phyloP scores from a whole-genome alignment of 2,329 filamentous ascomycete genomes.

The Ophiosphaerella korrae region DNA sequence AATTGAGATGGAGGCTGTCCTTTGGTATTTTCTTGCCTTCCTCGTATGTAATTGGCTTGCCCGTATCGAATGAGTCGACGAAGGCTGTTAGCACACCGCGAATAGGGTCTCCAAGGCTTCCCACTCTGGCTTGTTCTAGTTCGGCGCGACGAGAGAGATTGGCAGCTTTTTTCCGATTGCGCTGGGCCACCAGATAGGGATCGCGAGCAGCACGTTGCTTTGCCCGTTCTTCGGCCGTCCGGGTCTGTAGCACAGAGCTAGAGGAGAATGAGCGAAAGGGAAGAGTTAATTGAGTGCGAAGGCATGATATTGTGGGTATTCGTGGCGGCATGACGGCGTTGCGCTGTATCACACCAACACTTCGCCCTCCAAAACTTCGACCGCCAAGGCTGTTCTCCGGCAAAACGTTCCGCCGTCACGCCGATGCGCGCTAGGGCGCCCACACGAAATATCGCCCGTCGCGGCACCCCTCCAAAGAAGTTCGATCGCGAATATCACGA shows the following conservation, averaged over 20 bases:
- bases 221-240: constrained; percentile 48
- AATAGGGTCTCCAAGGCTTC: constrained; percentile 75
- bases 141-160: constrained; percentile 77
- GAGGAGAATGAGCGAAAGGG: constrained; percentile 64
- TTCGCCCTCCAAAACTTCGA: constrained; percentile 4
- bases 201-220: constrained; percentile 71
- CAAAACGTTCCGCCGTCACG: not conserved
- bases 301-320: constrained; percentile 52
- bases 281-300: constrained; percentile 55
- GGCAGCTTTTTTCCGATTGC: constrained; percentile 80
- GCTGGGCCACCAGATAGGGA: constrained; percentile 81
- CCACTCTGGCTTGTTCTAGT: constrained; percentile 68
- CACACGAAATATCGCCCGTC: constrained; percentile 20
- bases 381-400: constrained; percentile 3
- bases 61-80: constrained; percentile 77
- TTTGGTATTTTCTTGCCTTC: constrained; percentile 29
- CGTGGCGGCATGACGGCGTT: constrained; percentile 53
- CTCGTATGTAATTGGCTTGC: constrained; percentile 41
- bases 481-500: constrained; percentile 31
- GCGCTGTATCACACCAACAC: constrained; percentile 6
- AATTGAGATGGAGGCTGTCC: constrained; percentile 66
- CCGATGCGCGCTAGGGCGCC: constrained; percentile 13
- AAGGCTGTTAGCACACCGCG: constrained; percentile 81
- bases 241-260: constrained; percentile 66
- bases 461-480: constrained; percentile 22